phyloP scores from a whole-genome alignment of 805 yeast genomes.

The Lachancea dasiensis region DNA sequence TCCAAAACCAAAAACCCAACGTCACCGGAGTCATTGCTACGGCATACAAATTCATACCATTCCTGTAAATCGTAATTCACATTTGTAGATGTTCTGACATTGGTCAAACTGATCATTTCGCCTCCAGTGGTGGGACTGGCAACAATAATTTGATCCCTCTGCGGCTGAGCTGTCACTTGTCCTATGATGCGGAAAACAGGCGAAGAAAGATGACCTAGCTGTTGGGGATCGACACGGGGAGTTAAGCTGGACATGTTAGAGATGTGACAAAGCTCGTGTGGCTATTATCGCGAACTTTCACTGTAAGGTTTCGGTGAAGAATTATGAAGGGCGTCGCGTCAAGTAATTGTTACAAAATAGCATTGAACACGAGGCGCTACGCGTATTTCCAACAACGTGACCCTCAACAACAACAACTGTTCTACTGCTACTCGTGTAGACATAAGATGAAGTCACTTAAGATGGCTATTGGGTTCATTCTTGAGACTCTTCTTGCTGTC shows the following conservation, averaged over 20 bases:
- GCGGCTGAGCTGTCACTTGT: slow-evolving; percentile 29
- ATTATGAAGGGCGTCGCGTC: too few relatives aligned
- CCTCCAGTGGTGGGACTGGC: slow-evolving; percentile 25
- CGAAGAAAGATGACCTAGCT: slow-evolving; percentile 19
- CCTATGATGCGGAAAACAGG: slow-evolving; percentile 32
- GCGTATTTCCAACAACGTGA: too few relatives aligned
- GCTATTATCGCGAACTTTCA: too few relatives aligned
- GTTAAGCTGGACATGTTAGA: slow-evolving; percentile 30
- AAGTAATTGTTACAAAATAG: too few relatives aligned
- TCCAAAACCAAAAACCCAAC: slow-evolving; percentile 31
- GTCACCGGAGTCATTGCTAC: slow-evolving; percentile 32
- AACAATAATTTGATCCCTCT: slow-evolving; percentile 23
- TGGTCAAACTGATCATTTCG: slow-evolving; percentile 26
- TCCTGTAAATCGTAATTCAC: slow-evolving; percentile 23
- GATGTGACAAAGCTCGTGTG: background rate
- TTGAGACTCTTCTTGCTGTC: too few relatives aligned
- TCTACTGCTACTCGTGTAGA: too few relatives aligned
- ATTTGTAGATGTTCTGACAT: slow-evolving; percentile 23
- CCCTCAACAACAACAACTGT: too few relatives aligned
- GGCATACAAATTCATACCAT: slow-evolving; percentile 34
- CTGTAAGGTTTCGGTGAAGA: too few relatives aligned
- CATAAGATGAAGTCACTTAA: too few relatives aligned
- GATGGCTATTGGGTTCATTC: too few relatives aligned
- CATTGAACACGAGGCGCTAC: too few relatives aligned
- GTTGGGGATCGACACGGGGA: slow-evolving; percentile 30